A percentile compares a stretch with the other conserved stretches of the same genome.
phyloP scores from a whole-genome alignment of 129 eudicot genomes.

The Daucus carota region DH1_v3.0 NC_030387.2:37138501-37139000 shows the following conservation, averaged over 20 bases:
- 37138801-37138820: constrained; percentile 67
- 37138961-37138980: constrained; percentile 30
- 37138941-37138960: constrained; percentile 40
- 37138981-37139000: constrained; percentile 25
- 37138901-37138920: constrained; percentile 23
- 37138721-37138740: constrained; percentile 35
- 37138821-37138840: neutral
- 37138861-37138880: neutral
- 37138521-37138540: constrained; percentile 76
- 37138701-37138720: neutral
- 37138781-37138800: constrained; percentile 37
- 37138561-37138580: constrained; percentile 66
- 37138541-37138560: constrained; percentile 90
- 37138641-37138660: too few relatives aligned
- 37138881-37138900: neutral
- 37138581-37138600: constrained; percentile 33
- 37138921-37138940: constrained; percentile 73
- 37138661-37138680: neutral
- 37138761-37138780: constrained; percentile 68
- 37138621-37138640: neutral
- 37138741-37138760: constrained; percentile 64
- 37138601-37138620: neutral
- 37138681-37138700: constrained; percentile 8
- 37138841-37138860: neutral
- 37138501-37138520: constrained; percentile 65